These are phyloP conservation scores for Nicotiana tabacum DNA, from an alignment of 257 asterid species.

Conservation along the genomic window DNA sequence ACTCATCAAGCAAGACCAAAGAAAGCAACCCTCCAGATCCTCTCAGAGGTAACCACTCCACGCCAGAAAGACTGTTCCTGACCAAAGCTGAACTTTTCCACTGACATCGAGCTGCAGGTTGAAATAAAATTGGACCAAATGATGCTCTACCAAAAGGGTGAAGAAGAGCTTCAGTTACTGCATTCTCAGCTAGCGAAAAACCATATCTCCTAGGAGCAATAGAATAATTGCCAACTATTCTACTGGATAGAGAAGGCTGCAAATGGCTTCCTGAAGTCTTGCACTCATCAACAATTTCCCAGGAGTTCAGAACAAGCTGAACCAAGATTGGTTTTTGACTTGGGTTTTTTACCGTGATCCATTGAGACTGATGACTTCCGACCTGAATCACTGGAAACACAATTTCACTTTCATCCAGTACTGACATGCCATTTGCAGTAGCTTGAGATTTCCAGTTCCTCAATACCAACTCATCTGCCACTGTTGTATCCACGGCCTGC, in stretches of 20 bases:
- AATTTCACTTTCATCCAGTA: conserved; percentile 50
- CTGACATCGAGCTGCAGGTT: conserved; percentile 73
- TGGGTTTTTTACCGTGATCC: conserved; percentile 68
- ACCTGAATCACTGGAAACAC: conserved; percentile 55
- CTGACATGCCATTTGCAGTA: conserved; percentile 37
- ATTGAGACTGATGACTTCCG: conserved; percentile 56
- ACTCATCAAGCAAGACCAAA: conserved; percentile 57
- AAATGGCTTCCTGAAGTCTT: conserved; percentile 35
- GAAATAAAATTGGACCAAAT: conserved; percentile 83
- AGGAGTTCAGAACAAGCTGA: conserved; percentile 80
- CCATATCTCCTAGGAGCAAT: conserved; percentile 62
- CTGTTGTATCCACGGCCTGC: conserved; percentile 48
- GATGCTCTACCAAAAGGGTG: conserved; percentile 57
- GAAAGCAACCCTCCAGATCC: conserved; percentile 79
- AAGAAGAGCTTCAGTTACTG: conserved; percentile 71
- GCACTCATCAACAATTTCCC: conserved; percentile 66
- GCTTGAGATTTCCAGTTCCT: conserved; percentile 88
- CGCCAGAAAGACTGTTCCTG: conserved; percentile 88
- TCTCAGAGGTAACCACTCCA: conserved; percentile 72
- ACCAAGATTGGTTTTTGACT: conserved; percentile 53
- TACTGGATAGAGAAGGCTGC: conserved; percentile 44
- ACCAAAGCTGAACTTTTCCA: conserved; percentile 82
- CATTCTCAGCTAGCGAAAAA: conserved; percentile 72
- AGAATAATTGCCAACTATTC: conserved; percentile 37
- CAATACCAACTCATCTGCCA: conserved; percentile 54